phyloP scores from a whole-genome alignment of 495 filamentous ascomycete genomes.

The Neurospora sp. region DNA sequence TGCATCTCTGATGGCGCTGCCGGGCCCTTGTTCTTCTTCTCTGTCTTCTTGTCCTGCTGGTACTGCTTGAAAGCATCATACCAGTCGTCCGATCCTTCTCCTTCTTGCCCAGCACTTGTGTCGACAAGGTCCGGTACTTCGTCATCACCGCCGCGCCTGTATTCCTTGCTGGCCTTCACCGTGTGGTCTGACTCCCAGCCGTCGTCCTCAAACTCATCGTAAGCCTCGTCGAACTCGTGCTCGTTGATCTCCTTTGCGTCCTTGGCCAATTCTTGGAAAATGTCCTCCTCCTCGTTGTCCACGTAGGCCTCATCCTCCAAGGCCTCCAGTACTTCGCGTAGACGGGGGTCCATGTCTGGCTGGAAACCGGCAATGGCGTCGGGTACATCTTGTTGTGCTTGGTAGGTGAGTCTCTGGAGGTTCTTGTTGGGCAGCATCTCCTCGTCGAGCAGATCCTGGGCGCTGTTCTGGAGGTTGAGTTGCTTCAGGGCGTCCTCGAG shows the following conservation, averaged over 20 bases:
- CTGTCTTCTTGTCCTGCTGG: constrained; percentile 59
- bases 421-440: constrained; percentile 64
- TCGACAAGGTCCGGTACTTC: constrained; percentile 40
- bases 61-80: constrained; percentile 83
- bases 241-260: constrained; percentile 52
- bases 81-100: constrained; percentile 50
- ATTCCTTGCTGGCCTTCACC: constrained; percentile 53
- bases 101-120: constrained; percentile 26
- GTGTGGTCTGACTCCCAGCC: constrained; percentile 96
- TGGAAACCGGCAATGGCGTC: constrained; percentile 88
- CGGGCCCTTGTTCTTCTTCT: constrained; percentile 28
- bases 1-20: constrained; percentile 49
- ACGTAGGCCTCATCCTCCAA: constrained; percentile 95
- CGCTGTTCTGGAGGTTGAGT: constrained; percentile 48
- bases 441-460: constrained; percentile 51
- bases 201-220: constrained; percentile 42
- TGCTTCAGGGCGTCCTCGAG: constrained; percentile 75
- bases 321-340: constrained; percentile 88
- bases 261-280: constrained; percentile 69
- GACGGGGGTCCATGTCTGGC: constrained; percentile 93
- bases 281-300: constrained; percentile 69
- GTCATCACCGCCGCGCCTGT: constrained; percentile 25
- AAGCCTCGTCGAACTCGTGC: constrained; percentile 44
- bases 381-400: constrained; percentile 87
- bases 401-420: constrained; percentile 64